These are phyloP conservation scores for Rhodotorula kratochvilovae DNA, from an alignment of 768 basidiomycete genomes.

Conservation along the genomic window DNA sequence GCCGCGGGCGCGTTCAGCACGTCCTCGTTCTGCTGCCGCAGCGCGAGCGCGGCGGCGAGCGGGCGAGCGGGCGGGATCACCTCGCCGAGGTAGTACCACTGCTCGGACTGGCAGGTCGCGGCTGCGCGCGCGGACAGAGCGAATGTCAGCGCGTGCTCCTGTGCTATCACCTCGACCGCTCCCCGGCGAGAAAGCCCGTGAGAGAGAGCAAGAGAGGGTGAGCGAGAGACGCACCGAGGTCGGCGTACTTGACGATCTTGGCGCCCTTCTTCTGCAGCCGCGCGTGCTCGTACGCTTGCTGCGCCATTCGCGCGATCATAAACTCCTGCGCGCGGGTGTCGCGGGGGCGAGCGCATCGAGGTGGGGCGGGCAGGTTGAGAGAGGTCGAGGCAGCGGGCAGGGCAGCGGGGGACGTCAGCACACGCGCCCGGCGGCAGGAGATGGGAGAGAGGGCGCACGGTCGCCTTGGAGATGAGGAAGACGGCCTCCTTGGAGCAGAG, in stretches of 20 bases:
- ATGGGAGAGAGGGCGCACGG: conserved; percentile 43
- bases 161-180: no score
- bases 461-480: conserved; percentile 48
- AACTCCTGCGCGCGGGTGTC: conserved; percentile 45
- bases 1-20: background rate
- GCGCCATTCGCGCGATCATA: conserved; percentile 47
- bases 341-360: background rate
- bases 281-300: conserved; percentile 47
- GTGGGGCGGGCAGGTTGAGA: background rate
- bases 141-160: no score
- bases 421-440: background rate
- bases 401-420: background rate
- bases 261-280: conserved; percentile 45
- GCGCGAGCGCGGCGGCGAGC: background rate
- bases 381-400: background rate
- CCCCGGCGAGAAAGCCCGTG: no score
- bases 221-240: conserved; percentile 29
- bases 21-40: conserved; percentile 4
- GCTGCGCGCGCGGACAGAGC: no score
- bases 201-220: background rate
- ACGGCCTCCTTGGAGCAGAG: conserved; percentile 48
- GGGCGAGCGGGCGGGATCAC: conserved; percentile 8
- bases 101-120: background rate
- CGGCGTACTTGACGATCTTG: conserved; percentile 47
- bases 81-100: conserved; percentile 36